These are phyloP conservation scores for Macrocystidia cucumis DNA, from an alignment of 1,284 basidiomycete species.

Conservation along the genomic window DNA sequence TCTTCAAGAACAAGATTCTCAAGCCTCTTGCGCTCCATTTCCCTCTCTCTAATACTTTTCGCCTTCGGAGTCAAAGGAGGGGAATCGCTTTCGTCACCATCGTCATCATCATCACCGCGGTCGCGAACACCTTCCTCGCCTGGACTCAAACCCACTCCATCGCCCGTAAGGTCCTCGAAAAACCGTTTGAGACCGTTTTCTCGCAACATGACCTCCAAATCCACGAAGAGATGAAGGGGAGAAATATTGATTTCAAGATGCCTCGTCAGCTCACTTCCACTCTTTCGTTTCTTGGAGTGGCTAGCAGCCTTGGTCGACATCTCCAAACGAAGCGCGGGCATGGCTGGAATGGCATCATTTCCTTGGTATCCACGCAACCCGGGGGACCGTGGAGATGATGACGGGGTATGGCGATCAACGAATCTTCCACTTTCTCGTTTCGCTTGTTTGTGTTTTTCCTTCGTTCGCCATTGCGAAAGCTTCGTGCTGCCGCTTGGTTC, in stretches of 20 bases:
- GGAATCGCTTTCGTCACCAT: constrained; percentile 11
- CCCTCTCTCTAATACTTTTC: constrained; percentile 21
- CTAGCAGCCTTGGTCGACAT: neutral
- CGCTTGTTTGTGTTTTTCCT: constrained; percentile 5
- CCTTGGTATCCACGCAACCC: too few relatives aligned
- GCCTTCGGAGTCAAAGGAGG: too few relatives aligned
- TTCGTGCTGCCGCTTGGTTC: constrained; percentile 36
- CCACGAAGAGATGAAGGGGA: constrained; percentile 70
- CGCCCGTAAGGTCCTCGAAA: constrained; percentile 11
- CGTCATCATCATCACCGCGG: constrained; percentile 16
- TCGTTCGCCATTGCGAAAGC: constrained; percentile 53
- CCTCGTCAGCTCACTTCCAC: too few relatives aligned
- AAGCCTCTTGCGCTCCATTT: constrained; percentile 30
- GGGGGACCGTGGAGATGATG: too few relatives aligned
- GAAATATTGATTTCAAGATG: constrained; percentile 34
- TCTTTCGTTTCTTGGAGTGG: neutral
- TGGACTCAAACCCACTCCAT: too few relatives aligned
- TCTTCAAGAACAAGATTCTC: constrained; percentile 49
- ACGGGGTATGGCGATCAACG: neutral
- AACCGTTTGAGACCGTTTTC: constrained; percentile 30
- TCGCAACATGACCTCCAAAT: constrained; percentile 44
- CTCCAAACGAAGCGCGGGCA: too few relatives aligned
- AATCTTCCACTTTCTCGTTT: neutral
- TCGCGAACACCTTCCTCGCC: neutral
- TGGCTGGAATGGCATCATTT: neutral